Base-by-base conservation (phyloP, 208 protist genomes). In the Crithidia acanthocephali region DNA sequence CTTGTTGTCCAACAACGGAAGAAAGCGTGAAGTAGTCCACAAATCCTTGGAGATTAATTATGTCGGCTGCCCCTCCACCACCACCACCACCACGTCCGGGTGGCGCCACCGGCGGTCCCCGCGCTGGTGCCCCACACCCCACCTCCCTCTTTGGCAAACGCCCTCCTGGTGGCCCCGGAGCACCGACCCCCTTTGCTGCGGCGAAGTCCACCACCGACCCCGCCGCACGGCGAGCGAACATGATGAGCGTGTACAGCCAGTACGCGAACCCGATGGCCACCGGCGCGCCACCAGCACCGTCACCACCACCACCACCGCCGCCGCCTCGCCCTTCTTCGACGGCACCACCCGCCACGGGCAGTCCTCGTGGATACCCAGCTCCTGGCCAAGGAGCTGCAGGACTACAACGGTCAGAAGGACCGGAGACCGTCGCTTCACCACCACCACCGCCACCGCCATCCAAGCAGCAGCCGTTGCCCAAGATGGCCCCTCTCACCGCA, bases 161-260 rank as follows among this genome's bases (percentile, higher is more conserved):
- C 7, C 63, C 63, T 4, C 25, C 63, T 8, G 53, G 47, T 20
- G 23, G 47, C 16, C 42, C 53, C 13, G 63, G 63, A 3, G 47
- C 47, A n/a, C 37, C 40, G 0, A 18, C 22, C 0, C 52, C 65
- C 11, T 58, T 53, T n/a, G 47, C 61, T 13, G 44, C 42, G 13
- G 57, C 30, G 16, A 61, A 44, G 40, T 22, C 32, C 4, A 42
- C 23, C 45, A 35, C 52, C n/a, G n/a, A n/a, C 11, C 52, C 47
- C 20, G 58, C 37, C 9, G 57, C 50, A 15, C 72, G 64, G 23
- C 63, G 72, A 0, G 37, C 40, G 23, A 67, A 67, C 58, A 15
- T 71, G 72, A 23, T 71, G 45, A 71, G 64, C 27, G 64, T 44
- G 18, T 77, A 77, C 64, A 59, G 47, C 22, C 63, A 77, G 56